Evolutionary conservation across 148 eudicot genomes (phyloP), one percentile per base, ranked within the genome.

Genomic region (Silene conica): DNA sequence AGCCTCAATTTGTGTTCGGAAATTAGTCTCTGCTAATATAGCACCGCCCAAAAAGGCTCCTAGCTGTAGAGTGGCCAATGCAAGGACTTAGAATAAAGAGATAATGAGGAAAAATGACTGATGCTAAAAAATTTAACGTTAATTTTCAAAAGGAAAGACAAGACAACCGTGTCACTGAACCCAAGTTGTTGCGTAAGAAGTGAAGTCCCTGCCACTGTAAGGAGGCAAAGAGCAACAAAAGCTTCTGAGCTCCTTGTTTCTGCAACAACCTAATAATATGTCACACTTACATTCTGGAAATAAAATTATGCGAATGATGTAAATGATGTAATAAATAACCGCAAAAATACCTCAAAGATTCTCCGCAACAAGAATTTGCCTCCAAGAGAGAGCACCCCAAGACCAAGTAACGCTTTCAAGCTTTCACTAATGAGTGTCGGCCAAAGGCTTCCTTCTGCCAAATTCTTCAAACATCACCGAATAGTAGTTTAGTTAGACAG

Each of bases 11-110:
- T 95, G 99, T 69, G 99, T 95, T 67, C 99, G 82, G 75, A 90
- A 95, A 86, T 95, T 95, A 63, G 97, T 95, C 84, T 95, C 99
- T 21, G 99, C 99, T 76, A 95, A 80, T 74, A 95, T 77, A 73
- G 99, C 96, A 71, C 98, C 99, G 60, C 97, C 99, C 80, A 95
- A 79, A 82, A 95, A 95, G 75, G 99, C 99, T 83, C 99, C 99
- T 43, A 95, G 96, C 99, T 95, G 88, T 78, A 80, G 12, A 74
- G 31, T 65, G 54, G 43, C 46, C 70, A 65, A 71, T 10, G 38
- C 38, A 26, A 70, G 41, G 22, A 67, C 63, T 62, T 15, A 76
- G 38, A 21, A 18, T 12, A 45, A n/a, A n/a, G 25, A 74, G 28
- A 63, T 23, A 65, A 20, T 22, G 60, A 5, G 34, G 48, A 31